phyloP scores from a whole-genome alignment of 1,139 yeast genomes.

The Kluyveromyces marxianus region DNA sequence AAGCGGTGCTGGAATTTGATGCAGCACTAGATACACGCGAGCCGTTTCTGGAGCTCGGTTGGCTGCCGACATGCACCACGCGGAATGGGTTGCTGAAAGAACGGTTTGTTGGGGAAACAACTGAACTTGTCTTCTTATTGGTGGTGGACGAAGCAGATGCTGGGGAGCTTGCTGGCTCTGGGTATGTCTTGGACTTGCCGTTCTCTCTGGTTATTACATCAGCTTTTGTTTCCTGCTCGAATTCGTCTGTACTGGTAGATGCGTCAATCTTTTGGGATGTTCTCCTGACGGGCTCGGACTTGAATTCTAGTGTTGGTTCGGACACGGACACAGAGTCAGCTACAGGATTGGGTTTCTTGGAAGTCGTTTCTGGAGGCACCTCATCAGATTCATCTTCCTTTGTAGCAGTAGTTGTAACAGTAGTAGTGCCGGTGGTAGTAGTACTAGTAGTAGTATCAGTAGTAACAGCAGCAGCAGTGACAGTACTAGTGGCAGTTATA shows the following conservation, averaged over 20 bases:
- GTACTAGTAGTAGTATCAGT: no score
- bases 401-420: neutral
- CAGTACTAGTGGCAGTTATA: no score
- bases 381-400: neutral
- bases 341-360: neutral
- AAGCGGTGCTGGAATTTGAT: neutral
- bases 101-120: no score
- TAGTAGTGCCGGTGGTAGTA: no score
- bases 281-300: neutral
- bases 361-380: neutral
- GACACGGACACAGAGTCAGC: neutral
- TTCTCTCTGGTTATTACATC: slow-evolving; percentile 1
- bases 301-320: neutral
- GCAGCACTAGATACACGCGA: slow-evolving; percentile 3
- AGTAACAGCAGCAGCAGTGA: no score
- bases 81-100: slow-evolving; percentile 25
- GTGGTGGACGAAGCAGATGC: no score
- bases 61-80: slow-evolving; percentile 25
- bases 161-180: neutral
- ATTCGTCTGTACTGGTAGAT: slow-evolving; percentile 6
- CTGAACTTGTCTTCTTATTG: no score
- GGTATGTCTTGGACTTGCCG: slow-evolving; percentile 2
- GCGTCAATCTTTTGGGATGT: neutral
- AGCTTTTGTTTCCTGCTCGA: slow-evolving; percentile 2
- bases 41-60: slow-evolving; percentile 9